phyloP scores from a whole-genome alignment of 2,329 filamentous ascomycete species.

The Cladophialophora carrionii region DNA sequence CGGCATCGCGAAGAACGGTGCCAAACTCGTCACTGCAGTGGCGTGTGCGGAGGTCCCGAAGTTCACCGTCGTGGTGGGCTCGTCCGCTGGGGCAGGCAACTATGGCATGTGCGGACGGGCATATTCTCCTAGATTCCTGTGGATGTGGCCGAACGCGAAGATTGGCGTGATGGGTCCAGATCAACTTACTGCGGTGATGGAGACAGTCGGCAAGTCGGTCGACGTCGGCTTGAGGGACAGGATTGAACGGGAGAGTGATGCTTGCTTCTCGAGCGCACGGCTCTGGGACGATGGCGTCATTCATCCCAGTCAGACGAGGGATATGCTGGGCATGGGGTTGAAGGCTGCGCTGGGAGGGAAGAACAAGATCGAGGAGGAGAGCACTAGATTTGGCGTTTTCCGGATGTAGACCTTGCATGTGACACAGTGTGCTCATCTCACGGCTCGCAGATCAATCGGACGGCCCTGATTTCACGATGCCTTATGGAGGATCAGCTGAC shows the following conservation, averaged over 20 bases:
- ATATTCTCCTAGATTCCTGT: slow-evolving; percentile 87
- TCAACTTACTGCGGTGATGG: slow-evolving; percentile 91
- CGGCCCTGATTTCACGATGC: background rate
- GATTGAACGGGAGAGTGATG: slow-evolving; percentile 89
- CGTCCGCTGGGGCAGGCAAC: slow-evolving; percentile 90
- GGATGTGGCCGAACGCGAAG: slow-evolving; percentile 97
- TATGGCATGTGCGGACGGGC: slow-evolving; percentile 98
- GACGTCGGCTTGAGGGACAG: slow-evolving; percentile 79
- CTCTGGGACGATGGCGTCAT: slow-evolving; percentile 91
- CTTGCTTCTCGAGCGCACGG: slow-evolving; percentile 82
- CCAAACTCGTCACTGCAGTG: slow-evolving; percentile 93
- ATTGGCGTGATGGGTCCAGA: slow-evolving; percentile 96
- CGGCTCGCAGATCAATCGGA: background rate
- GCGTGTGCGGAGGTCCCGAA: slow-evolving; percentile 94
- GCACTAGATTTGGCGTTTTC: slow-evolving; percentile 76
- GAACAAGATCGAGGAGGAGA: slow-evolving; percentile 62
- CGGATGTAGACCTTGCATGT: slow-evolving; percentile 64
- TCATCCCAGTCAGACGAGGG: slow-evolving; percentile 73
- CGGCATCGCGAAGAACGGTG: slow-evolving; percentile 96
- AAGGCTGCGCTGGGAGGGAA: slow-evolving; percentile 71
- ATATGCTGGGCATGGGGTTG: slow-evolving; percentile 72
- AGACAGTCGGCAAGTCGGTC: slow-evolving; percentile 80
- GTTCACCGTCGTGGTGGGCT: slow-evolving; percentile 94
- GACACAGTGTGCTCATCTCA: background rate
- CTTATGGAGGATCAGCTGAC: background rate